phyloP scores from a whole-genome alignment of 2,329 filamentous ascomycete species.

The Colletotrichum noveboracense region DNA sequence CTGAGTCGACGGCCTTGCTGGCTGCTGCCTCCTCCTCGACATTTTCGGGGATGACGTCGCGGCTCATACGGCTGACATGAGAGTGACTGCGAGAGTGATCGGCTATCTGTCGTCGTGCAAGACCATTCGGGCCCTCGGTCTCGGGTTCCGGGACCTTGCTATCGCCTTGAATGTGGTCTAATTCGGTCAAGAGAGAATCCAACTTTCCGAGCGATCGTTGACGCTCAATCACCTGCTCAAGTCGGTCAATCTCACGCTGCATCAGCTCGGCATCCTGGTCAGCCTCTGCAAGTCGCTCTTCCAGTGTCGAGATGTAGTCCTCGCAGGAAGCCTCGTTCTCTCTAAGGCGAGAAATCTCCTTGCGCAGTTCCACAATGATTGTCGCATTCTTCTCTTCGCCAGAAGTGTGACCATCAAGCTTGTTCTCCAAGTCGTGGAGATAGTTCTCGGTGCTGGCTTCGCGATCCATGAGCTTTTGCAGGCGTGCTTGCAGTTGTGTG shows the following conservation, averaged over 20 bases:
- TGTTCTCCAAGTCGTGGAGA: constrained; percentile 87
- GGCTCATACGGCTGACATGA: constrained; percentile 54
- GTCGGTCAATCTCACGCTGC: constrained; percentile 92
- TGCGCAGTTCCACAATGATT: constrained; percentile 85
- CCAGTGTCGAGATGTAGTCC: constrained; percentile 96
- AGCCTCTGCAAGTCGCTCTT: constrained; percentile 92
- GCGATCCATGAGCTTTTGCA: constrained; percentile 93
- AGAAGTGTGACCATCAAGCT: constrained; percentile 86
- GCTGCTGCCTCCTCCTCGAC: constrained; percentile 44
- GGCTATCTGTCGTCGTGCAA: constrained; percentile 46
- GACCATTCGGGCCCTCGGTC: constrained; percentile 41
- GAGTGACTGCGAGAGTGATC: constrained; percentile 58
- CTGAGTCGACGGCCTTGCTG: constrained; percentile 23
- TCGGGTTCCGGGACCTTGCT: constrained; percentile 46
- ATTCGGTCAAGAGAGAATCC: constrained; percentile 88
- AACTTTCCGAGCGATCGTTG: constrained; percentile 94
- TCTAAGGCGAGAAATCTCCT: constrained; percentile 85
- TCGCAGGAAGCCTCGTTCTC: constrained; percentile 92
- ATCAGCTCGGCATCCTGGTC: constrained; percentile 96
- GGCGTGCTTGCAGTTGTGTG: constrained; percentile 81
- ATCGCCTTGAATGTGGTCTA: constrained; percentile 78
- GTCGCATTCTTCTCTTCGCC: constrained; percentile 92
- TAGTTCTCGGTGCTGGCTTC: constrained; percentile 93
- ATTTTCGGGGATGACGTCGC: constrained; percentile 59
- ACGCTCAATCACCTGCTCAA: constrained; percentile 94